Evolutionary conservation across 495 filamentous ascomycete genomes (phyloP), one percentile per base, ranked within the genome.

Genomic region (Entonaema liquescens): DNA sequence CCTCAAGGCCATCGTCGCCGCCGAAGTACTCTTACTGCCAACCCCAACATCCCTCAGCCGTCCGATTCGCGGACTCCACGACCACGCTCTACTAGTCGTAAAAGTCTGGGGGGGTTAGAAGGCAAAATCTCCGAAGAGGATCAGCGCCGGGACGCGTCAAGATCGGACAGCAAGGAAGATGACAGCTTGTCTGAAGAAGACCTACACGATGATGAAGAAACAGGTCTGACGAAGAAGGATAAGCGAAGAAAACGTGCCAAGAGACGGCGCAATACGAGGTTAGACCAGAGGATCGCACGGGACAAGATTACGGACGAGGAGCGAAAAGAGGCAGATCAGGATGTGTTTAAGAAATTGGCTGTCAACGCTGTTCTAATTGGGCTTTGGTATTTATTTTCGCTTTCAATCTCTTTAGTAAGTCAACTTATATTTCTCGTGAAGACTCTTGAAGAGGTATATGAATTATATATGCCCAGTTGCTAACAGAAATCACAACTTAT

Each of bases 371-470:
- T 86, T 3, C 80, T 99, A 69, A 97, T 99, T 62, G 86, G 87
- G 28, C 82, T 96, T 69, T 99, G 95, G 95, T 97, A 98, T 80
- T 82, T 93, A 29, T 98, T 98, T 79, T 97, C 94, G 17, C 87
- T 98, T 38, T 92, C 92, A 13, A 97, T 98, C 74, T 98, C 96
- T 29, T 89, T 99, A 60, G 93, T 97, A 86, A 85, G 92, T 83
- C 35, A 17, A 54, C 2, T 68, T 28, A 17, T 35, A 12, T 17
- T 17, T 13, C n/a, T n/a, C n/a, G n/a, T n/a, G n/a, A n/a, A n/a
- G n/a, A n/a, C n/a, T n/a, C n/a, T n/a, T n/a, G n/a, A n/a, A n/a
- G n/a, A n/a, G n/a, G n/a, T n/a, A n/a, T n/a, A n/a, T 17, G 5
- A 28, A 40, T 8, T n/a, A 47, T 9, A 57, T 5, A 42, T 26